Evolutionary conservation across 352 stramenopile species (phyloP).

Genomic region (Peronospora destructor): DNA sequence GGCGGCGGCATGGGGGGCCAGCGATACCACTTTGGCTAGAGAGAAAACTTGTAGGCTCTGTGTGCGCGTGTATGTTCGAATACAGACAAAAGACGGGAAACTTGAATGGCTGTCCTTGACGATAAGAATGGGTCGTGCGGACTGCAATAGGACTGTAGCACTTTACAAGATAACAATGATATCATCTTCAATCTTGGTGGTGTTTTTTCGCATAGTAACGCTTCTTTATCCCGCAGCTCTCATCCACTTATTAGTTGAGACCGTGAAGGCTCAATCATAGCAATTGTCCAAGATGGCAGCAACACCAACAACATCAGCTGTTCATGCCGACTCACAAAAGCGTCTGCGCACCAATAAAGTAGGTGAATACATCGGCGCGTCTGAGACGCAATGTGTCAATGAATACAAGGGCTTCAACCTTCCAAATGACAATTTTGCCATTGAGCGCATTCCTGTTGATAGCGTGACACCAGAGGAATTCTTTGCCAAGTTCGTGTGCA

Average conservation of each 20-base stretch:
- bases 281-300: constrained; percentile 12
- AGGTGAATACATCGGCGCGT: constrained; percentile 9
- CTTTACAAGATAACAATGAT: too few species aligned
- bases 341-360: constrained; percentile 35
- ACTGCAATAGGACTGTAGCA: too few species aligned
- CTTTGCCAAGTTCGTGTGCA: constrained; percentile 70
- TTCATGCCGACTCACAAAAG: constrained; percentile 27
- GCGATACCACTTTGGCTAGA: constrained; percentile 81
- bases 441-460: constrained; percentile 48
- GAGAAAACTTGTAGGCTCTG: constrained; percentile 14
- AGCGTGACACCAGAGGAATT: constrained; percentile 63
- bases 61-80: constrained; percentile 17
- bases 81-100: constrained; percentile 23
- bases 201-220: constrained; percentile 1
- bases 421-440: constrained; percentile 31
- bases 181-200: neutral
- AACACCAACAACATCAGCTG: neutral
- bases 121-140: constrained; percentile 30
- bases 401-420: constrained; percentile 56
- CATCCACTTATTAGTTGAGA: constrained; percentile 33
- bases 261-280: constrained; percentile 12
- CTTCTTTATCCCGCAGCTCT: constrained; percentile 14
- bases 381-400: constrained; percentile 31
- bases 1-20: constrained; percentile 45
- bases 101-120: constrained; percentile 22